These are phyloP conservation scores for Rhododendron griersonianum DNA, from an alignment of 148 eudicot genomes.

Conservation along the genomic window DNA sequence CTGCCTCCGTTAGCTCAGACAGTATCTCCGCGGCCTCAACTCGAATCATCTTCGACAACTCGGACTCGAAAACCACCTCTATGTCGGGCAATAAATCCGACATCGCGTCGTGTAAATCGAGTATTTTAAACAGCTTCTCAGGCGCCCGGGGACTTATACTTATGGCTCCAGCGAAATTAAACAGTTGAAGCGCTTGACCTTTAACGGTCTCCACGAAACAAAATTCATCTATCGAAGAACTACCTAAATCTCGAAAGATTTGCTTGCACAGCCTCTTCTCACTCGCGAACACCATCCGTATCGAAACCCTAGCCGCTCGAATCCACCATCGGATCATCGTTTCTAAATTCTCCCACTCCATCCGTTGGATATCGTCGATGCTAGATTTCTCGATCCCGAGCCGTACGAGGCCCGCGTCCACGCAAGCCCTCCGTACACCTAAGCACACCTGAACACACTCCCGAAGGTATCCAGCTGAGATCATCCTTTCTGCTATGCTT, in stretches of 20 bases:
- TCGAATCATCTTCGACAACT: constrained; percentile 55
- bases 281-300: constrained; percentile 55
- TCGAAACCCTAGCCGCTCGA: constrained; percentile 63
- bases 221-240: constrained; percentile 27
- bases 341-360: constrained; percentile 60
- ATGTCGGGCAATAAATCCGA: constrained; percentile 73
- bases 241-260: constrained; percentile 46
- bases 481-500: constrained; percentile 72
- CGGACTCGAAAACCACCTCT: constrained; percentile 57
- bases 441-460: constrained; percentile 80
- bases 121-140: constrained; percentile 77
- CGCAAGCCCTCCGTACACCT: constrained; percentile 51
- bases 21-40: constrained; percentile 72
- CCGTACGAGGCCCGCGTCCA: constrained; percentile 47
- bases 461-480: constrained; percentile 53
- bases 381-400: constrained; percentile 71
- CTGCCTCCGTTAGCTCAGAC: constrained; percentile 81
- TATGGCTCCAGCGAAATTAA: constrained; percentile 70
- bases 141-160: constrained; percentile 72
- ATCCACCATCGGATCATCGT: constrained; percentile 74
- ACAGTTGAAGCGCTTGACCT: constrained; percentile 62
- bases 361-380: constrained; percentile 56
- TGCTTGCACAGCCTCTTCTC: constrained; percentile 62
- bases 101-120: constrained; percentile 72
- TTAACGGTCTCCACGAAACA: constrained; percentile 72